These are phyloP conservation scores for Aspergillus japonicus DNA, from an alignment of 2,329 filamentous ascomycete species.

Conservation along the genomic window DNA sequence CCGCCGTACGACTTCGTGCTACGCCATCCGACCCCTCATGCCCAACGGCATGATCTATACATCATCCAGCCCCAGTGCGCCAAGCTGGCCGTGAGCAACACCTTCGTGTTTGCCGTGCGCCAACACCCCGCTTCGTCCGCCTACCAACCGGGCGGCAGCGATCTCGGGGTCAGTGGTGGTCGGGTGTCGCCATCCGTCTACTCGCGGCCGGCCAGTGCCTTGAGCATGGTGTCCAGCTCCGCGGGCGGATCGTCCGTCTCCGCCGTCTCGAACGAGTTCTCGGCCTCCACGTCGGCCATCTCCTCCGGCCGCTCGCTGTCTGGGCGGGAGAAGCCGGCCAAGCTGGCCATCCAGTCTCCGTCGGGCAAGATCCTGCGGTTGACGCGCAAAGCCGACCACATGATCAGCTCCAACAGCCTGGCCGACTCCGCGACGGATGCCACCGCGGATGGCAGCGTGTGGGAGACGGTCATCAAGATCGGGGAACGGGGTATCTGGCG, in stretches of 20 bases:
- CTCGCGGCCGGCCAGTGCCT: conserved; percentile 56
- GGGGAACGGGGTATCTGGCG: conserved; percentile 63
- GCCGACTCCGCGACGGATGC: conserved; percentile 39
- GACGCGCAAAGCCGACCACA: conserved; percentile 49
- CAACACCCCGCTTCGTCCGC: conserved; percentile 74
- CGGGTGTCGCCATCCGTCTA: conserved; percentile 53
- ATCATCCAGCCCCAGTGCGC: conserved; percentile 94
- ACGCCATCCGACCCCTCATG: conserved; percentile 92
- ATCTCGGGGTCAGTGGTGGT: conserved; percentile 40
- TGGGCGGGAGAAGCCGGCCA: conserved; percentile 73
- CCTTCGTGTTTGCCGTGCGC: conserved; percentile 92
- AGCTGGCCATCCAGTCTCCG: conserved; percentile 90
- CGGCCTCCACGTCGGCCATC: conserved; percentile 51
- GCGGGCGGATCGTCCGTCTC: conserved; percentile 54
- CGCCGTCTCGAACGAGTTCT: conserved; percentile 42
- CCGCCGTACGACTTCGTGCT: conserved; percentile 91
- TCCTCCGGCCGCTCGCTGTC: conserved; percentile 46
- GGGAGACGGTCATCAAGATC: conserved; percentile 68
- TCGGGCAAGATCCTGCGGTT: conserved; percentile 87
- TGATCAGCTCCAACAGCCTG: conserved; percentile 34
- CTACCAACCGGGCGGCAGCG: conserved; percentile 37
- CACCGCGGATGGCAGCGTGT: conserved; percentile 54
- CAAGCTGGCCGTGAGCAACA: conserved; percentile 87
- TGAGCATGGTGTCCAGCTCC: conserved; percentile 60
- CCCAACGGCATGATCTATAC: conserved; percentile 95